phyloP scores from a whole-genome alignment of 306 rosid genomes.

The Sindora glabra region DNA sequence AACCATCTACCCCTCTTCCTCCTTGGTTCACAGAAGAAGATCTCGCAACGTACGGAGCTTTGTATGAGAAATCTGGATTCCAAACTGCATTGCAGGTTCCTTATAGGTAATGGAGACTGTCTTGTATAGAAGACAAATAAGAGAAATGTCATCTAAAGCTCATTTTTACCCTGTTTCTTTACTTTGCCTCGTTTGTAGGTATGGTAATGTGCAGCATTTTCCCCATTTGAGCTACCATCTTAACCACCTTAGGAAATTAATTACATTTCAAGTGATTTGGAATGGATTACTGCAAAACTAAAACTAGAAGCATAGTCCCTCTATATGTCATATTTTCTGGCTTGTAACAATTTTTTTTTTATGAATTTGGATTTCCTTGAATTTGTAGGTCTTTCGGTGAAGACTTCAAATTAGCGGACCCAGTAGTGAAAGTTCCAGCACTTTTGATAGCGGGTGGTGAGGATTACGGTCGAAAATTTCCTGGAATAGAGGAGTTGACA shows the following conservation, averaged over 20 bases:
- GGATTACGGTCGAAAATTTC: conserved; percentile 60
- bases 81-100: conserved; percentile 62
- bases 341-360: not conserved
- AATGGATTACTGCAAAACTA: not conserved
- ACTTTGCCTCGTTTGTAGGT: too few species aligned
- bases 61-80: conserved; percentile 77
- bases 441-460: conserved; percentile 55
- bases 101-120: conserved; percentile 45
- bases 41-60: conserved; percentile 47
- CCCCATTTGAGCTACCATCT: too few species aligned
- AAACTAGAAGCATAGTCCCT: too few species aligned
- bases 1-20: conserved; percentile 62
- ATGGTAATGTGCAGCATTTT: too few species aligned
- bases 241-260: too few species aligned
- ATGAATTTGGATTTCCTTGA: not conserved
- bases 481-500: conserved; percentile 50
- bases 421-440: conserved; percentile 43
- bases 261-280: too few species aligned
- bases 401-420: conserved; percentile 29
- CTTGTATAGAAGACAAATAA: not conserved
- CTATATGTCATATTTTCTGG: not conserved
- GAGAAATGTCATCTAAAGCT: not conserved
- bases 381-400: conserved; percentile 42
- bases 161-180: too few species aligned
- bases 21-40: conserved; percentile 77